Evolutionary conservation across 2,329 filamentous ascomycete species (phyloP).

Genomic region (Calonectria leucothoes): DNA sequence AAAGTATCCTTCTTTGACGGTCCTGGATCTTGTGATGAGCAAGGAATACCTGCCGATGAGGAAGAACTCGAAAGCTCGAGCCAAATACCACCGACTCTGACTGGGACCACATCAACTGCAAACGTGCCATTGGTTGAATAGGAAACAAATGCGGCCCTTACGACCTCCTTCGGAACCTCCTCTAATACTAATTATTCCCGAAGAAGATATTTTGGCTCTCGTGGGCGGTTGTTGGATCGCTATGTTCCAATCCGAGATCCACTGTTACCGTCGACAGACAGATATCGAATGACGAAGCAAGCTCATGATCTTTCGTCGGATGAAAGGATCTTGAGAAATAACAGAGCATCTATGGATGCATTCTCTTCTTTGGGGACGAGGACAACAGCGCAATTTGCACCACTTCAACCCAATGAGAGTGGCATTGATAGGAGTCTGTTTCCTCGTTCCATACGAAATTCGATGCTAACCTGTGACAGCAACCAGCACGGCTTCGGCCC

Average conservation of each 20-base stretch:
- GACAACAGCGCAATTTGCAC: conserved; percentile 23
- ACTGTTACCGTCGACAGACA: conserved; percentile 52
- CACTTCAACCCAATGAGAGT: conserved; percentile 28
- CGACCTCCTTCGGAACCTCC: background rate
- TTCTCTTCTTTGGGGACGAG: conserved; percentile 49
- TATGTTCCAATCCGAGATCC: conserved; percentile 61
- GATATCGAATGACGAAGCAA: conserved; percentile 58
- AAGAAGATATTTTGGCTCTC: conserved; percentile 18
- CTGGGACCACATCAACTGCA: background rate
- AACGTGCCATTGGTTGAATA: conserved; percentile 7
- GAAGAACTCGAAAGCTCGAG: background rate
- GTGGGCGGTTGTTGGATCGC: conserved; percentile 54
- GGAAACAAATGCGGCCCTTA: conserved; percentile 16
- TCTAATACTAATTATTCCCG: background rate
- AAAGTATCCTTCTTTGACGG: conserved; percentile 32
- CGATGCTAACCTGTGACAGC: conserved; percentile 19
- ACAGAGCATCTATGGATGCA: conserved; percentile 54
- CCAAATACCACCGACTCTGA: background rate
- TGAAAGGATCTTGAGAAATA: conserved; percentile 59
- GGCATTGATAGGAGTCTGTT: conserved; percentile 28
- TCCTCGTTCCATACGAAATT: background rate
- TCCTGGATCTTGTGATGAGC: conserved; percentile 20
- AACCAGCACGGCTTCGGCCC: conserved; percentile 41
- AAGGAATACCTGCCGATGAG: conserved; percentile 3
- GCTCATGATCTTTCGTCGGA: conserved; percentile 53